These are phyloP conservation scores for Geotrichum restrictum DNA, from an alignment of 1,139 yeast genomes.

Conservation along the genomic window DNA sequence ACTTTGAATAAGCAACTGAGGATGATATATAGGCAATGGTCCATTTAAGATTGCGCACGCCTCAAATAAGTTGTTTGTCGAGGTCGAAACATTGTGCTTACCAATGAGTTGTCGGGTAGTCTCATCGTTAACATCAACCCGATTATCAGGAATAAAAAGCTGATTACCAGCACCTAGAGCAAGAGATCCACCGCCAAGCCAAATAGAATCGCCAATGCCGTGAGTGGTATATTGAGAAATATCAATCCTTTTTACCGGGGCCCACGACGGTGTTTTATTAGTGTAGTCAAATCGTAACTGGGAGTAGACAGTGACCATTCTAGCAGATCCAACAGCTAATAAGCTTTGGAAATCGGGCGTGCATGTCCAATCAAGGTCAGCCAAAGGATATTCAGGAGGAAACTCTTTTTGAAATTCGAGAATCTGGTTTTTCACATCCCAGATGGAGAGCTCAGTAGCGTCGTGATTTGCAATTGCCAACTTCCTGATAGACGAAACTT, in stretches of 20 bases:
- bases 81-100: constrained; percentile 31
- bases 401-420: constrained; percentile 57
- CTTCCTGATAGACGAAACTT: constrained; percentile 72
- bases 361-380: constrained; percentile 75
- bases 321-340: constrained; percentile 70
- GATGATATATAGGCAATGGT: constrained; percentile 86
- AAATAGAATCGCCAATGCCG: constrained; percentile 79
- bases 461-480: constrained; percentile 63
- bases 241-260: constrained; percentile 69
- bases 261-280: constrained; percentile 70
- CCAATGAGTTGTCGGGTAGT: constrained; percentile 43
- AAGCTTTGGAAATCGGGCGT: constrained; percentile 67
- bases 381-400: constrained; percentile 38
- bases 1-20: constrained; percentile 78
- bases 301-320: constrained; percentile 63
- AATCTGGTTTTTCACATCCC: constrained; percentile 70
- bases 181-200: constrained; percentile 75
- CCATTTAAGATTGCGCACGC: constrained; percentile 78
- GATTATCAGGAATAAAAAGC: constrained; percentile 72
- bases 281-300: constrained; percentile 88
- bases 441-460: constrained; percentile 55
- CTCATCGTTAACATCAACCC: constrained; percentile 53
- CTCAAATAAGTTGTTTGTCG: constrained; percentile 52
- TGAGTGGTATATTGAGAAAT: constrained; percentile 70
- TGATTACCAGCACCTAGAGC: constrained; percentile 90